Evolutionary conservation across 2,329 filamentous ascomycete genomes (phyloP), one percentile per base, ranked within the genome.

Genomic region (Dryadomyces quercus-mongolicae): DNA sequence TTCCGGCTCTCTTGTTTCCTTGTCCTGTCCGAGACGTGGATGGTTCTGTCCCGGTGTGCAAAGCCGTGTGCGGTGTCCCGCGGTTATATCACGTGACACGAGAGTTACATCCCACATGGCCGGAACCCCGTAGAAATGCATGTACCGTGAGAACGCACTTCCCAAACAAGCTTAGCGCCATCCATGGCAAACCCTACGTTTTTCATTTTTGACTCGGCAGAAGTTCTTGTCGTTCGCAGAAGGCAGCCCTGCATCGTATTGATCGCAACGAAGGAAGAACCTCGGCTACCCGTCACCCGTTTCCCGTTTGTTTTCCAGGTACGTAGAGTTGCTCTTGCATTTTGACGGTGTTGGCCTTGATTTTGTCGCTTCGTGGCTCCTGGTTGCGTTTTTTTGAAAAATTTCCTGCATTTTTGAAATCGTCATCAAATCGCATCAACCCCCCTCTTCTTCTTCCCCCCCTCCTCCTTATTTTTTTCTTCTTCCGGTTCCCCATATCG

Each of bases 181-280:
- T n/a, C 22, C n/a, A 25, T 50, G 8, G 13, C 47, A 54, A 58
- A 56, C 49, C 58, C 58, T 51, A 53, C 50, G 16, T 21, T 54
- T 53, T 49, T 49, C 48, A 40, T 54, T 56, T 57, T 52, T 36
- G 53, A 50, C 45, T 44, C 22, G 40, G 22, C 36, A 40, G 36
- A 52, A 34, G 21, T 13, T 54, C 22, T 34, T 44, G 18, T 44
- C 16, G 13, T n/a, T 40, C 18, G 25, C 21, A 20, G 42, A 34
- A 47, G 46, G 46, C 21, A 21, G 13, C 36, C 36, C 21, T 15
- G 52, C 49, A 18, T 36, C 38, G 9, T 25, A 53, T 42, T n/a
- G 1, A 54, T 18, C 40, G 16, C 25, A 13, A 45, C 43, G 51
- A 53, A 22, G 51, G 22, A 42, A 21, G 45, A 31, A 15, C 22